These are phyloP conservation scores for Pythium dissotocum DNA, from an alignment of 352 stramenopile genomes.

Conservation along the genomic window DNA sequence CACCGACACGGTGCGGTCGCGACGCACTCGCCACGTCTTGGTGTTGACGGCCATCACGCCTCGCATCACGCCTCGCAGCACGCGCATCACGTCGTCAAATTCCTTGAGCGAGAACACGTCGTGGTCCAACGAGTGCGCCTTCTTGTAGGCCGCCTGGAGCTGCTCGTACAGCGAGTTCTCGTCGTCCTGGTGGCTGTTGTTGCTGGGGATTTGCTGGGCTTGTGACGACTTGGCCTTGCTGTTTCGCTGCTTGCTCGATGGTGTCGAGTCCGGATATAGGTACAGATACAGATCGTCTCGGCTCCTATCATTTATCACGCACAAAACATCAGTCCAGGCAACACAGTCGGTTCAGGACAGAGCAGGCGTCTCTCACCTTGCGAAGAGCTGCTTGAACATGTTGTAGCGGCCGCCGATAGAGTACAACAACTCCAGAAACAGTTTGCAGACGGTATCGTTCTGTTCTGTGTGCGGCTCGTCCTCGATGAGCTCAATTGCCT, in stretches of 20 bases:
- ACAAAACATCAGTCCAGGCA: background rate
- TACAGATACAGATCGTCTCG: conserved; percentile 19
- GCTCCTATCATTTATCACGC: conserved; percentile 6
- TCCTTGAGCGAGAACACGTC: conserved; percentile 23
- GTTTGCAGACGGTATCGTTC: conserved; percentile 5
- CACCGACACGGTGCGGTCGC: conserved; percentile 10
- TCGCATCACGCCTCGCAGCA: too few species aligned
- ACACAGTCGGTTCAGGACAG: background rate
- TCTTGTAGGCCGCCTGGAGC: background rate
- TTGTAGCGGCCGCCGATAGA: conserved; percentile 1
- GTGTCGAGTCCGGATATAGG: conserved; percentile 4
- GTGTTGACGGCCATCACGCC: conserved; percentile 8
- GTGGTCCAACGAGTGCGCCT: conserved; percentile 16
- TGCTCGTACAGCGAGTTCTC: background rate
- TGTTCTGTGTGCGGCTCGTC: conserved; percentile 10
- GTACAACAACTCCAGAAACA: conserved; percentile 19
- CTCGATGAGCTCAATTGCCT: conserved; percentile 13
- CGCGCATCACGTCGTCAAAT: conserved; percentile 18
- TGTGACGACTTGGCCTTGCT: background rate
- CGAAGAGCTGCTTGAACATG: conserved; percentile 14
- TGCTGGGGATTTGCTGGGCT: background rate
- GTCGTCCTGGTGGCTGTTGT: background rate
- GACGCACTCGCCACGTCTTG: conserved; percentile 4
- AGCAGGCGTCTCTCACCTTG: background rate
- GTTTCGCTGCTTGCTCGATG: background rate